Evolutionary conservation across 2,329 filamentous ascomycete genomes (phyloP), one percentile per base, ranked within the genome.

Genomic region (Claviceps citrina): DNA sequence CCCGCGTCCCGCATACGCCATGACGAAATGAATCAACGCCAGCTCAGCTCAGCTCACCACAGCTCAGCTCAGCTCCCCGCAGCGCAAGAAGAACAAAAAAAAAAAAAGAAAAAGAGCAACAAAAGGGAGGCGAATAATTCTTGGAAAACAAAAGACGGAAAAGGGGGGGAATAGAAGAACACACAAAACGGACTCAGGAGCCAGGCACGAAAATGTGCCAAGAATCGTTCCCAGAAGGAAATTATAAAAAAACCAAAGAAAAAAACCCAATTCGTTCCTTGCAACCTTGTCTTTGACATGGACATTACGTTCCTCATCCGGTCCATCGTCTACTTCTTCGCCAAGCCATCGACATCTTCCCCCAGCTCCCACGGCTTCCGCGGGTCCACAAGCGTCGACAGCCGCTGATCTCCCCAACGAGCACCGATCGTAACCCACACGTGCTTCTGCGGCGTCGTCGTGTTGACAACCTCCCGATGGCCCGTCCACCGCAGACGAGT

Each of bases 361-460:
- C 70, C 70, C 20, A 76, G 53, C 48, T 70, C 68, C 43, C 61
- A 61, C 2, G 73, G 72, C 43, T 59, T 66, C 32, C 65, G 61
- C 10, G 70, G 70, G 44, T 77, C 73, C 16, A 76, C 70, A 38
- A 68, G 62, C 13, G 71, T 69, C 26, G 68, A 70, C 38, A 69
- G 58, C 22, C 73, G 62, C 49, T 64, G 60, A 49, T 81, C 76
- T 12, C 73, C 74, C 58, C 68, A 66, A 41, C 73, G 63, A 3
- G 74, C 73, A n/a, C 76, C 76, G 37, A 81, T 73, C 3, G 74
- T 78, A 12, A 78, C 74, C 76, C 76, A 81, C 33, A 80, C 73
- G 47, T 79, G 73, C 60, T 80, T 80, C 48, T 70, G 65, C 5
- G 71, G 67, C 9, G 63, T 58, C 28, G 64, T 65, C 31, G 64